A percentile compares a stretch with the other conserved stretches of the same genome.
phyloP scores from a whole-genome alignment of 2,329 filamentous ascomycete species.

The Ophiocordyceps camponoti-rufipedis region DNA sequence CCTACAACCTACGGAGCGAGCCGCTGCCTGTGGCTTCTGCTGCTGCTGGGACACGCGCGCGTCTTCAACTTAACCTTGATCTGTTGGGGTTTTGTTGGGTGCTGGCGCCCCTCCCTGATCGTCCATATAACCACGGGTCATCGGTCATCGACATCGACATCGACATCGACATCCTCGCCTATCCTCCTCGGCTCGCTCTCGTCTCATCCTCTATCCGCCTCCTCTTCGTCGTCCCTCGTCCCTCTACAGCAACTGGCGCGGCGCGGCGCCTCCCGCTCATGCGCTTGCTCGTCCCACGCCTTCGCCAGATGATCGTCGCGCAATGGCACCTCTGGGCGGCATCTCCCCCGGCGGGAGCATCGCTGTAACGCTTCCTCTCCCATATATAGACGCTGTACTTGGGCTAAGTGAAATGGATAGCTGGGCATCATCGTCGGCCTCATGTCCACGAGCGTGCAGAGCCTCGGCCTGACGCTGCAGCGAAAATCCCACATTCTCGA shows the following conservation, averaged over 20 bases:
- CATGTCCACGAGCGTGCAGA: slow-evolving; percentile 85
- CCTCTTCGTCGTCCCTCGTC: background rate
- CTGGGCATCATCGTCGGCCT: slow-evolving; percentile 87
- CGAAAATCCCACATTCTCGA: slow-evolving; percentile 96
- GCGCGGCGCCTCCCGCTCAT: background rate
- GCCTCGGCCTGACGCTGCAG: slow-evolving; percentile 84
- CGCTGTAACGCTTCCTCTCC: slow-evolving; percentile 35
- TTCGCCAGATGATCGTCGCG: slow-evolving; percentile 29
- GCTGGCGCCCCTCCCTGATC: slow-evolving; percentile 5
- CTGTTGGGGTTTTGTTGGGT: slow-evolving; percentile 1
- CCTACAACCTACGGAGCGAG: background rate
- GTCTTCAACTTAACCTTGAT: background rate
- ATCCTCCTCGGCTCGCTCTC: too few relatives aligned
- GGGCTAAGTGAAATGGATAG: slow-evolving; percentile 24
- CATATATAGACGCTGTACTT: background rate
- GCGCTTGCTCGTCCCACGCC: background rate
- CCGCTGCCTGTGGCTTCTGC: background rate
- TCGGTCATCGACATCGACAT: background rate
- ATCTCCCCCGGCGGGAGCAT: slow-evolving; percentile 64
- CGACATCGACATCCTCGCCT: background rate
- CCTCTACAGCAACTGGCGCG: background rate
- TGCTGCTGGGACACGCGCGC: too few relatives aligned
- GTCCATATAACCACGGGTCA: background rate
- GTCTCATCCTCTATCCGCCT: too few relatives aligned
- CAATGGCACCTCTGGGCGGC: slow-evolving; percentile 57